phyloP scores from a whole-genome alignment of 495 filamentous ascomycete species.

The Achaetomiella virescens region DNA sequence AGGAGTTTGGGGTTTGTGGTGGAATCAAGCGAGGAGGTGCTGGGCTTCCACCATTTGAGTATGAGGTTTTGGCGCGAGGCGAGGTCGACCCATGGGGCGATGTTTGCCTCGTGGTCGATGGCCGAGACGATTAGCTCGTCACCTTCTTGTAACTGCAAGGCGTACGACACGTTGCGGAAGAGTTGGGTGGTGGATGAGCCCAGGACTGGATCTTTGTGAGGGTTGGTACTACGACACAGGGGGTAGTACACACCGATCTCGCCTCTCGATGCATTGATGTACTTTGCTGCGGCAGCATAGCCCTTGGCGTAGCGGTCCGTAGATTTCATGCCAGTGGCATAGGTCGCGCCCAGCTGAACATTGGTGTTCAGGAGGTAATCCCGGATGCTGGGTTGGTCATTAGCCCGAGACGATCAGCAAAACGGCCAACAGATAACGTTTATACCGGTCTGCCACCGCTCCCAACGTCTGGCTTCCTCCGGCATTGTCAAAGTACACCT shows the following conservation, averaged over 20 bases:
- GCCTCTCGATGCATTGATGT: slow-evolving; percentile 57
- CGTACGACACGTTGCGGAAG: slow-evolving; percentile 60
- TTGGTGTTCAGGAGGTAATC: slow-evolving; percentile 62
- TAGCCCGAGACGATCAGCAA: not conserved
- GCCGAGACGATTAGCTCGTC: slow-evolving; percentile 61
- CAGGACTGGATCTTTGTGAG: slow-evolving; percentile 40
- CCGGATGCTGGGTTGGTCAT: slow-evolving; percentile 43
- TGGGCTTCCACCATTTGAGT: slow-evolving; percentile 62
- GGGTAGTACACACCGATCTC: slow-evolving; percentile 47
- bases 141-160: slow-evolving; percentile 51
- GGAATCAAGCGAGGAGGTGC: slow-evolving; percentile 3
- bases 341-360: slow-evolving; percentile 66
- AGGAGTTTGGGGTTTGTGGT: slow-evolving; percentile 49
- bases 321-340: slow-evolving; percentile 48
- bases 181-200: slow-evolving; percentile 68
- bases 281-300: slow-evolving; percentile 55
- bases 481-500: slow-evolving; percentile 70
- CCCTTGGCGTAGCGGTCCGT: slow-evolving; percentile 50
- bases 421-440: slow-evolving; percentile 8
- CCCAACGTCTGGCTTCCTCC: slow-evolving; percentile 65
- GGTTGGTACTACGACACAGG: not conserved
- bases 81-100: slow-evolving; percentile 60
- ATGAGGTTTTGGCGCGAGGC: slow-evolving; percentile 49
- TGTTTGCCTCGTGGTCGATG: slow-evolving; percentile 69
- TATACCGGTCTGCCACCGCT: slow-evolving; percentile 58